Percentiles rank a stretch among this genome's conserved stretches.
Evolutionary conservation across 345 rosid genomes (phyloP).

Genomic region (Salix brachista): DNA sequence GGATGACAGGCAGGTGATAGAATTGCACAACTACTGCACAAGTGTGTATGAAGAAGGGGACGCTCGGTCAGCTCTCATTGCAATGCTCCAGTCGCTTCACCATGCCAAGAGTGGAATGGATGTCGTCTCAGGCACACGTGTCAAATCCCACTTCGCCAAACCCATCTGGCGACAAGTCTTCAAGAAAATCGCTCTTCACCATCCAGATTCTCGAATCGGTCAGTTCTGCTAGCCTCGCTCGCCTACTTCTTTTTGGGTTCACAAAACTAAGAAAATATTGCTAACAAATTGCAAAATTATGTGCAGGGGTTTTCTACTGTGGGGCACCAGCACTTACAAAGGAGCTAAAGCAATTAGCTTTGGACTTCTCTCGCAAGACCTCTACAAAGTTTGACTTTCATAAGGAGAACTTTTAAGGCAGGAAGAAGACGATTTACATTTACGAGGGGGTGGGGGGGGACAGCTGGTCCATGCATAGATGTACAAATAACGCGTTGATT

Average conservation of each 20-base stretch:
- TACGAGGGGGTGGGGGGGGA: neutral
- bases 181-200: conserved; percentile 62
- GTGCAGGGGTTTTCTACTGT: conserved; percentile 90
- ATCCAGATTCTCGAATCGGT: conserved; percentile 62
- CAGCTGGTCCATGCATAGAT: too few relatives aligned
- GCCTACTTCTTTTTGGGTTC: neutral
- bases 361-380: conserved; percentile 71
- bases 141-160: conserved; percentile 80
- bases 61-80: conserved; percentile 76
- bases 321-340: conserved; percentile 68
- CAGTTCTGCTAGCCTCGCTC: conserved; percentile 17
- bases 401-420: conserved; percentile 68
- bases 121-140: conserved; percentile 80
- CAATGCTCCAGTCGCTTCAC: conserved; percentile 81
- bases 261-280: neutral
- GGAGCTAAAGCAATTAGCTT: conserved; percentile 62
- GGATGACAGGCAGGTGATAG: conserved; percentile 66
- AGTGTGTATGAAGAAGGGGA: conserved; percentile 96
- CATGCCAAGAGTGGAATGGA: conserved; percentile 89
- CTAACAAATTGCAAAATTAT: neutral
- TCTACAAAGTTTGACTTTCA: conserved; percentile 88
- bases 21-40: conserved; percentile 82
- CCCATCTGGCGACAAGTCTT: conserved; percentile 91
- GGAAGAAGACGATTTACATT: neutral
- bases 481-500: neutral